Evolutionary conservation across 176 grass and related monocot species (phyloP).

Genomic region (Miscanthus lutarioriparius): DNA sequence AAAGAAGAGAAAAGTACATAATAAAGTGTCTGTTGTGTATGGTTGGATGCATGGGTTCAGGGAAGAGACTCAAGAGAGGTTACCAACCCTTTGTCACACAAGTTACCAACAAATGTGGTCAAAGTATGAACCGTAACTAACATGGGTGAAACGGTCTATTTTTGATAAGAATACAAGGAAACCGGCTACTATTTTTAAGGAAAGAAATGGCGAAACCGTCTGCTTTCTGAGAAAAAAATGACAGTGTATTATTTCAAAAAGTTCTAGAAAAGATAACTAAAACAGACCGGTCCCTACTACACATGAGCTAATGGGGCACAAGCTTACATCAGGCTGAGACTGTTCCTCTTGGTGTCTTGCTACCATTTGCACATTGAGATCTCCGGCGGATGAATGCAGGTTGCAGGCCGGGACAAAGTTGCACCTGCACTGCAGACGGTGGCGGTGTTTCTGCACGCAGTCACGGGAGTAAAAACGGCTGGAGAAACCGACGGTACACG

Average conservation of each 20-base stretch:
- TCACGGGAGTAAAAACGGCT: constrained; percentile 14
- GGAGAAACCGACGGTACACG: constrained; percentile 20
- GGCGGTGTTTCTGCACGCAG: background rate
- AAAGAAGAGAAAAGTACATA: too few relatives aligned
- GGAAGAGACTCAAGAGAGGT: too few relatives aligned
- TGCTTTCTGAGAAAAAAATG: background rate
- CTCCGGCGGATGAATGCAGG: background rate
- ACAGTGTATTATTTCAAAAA: background rate
- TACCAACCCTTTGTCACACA: too few relatives aligned
- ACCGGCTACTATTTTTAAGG: background rate
- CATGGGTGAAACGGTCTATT: background rate
- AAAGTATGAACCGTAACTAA: background rate
- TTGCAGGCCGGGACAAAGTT: constrained; percentile 2
- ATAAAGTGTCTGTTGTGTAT: too few relatives aligned
- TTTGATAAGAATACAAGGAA: background rate
- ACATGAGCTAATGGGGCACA: background rate
- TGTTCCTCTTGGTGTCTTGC: background rate
- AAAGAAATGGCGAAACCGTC: background rate
- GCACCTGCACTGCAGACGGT: background rate
- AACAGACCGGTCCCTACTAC: background rate
- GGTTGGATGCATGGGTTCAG: too few relatives aligned
- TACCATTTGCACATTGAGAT: background rate
- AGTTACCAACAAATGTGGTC: background rate
- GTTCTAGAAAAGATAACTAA: background rate
- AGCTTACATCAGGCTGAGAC: background rate